Evolutionary conservation across 176 grass and related monocot genomes (phyloP).

Genomic region (Zoysia japonica): DNA sequence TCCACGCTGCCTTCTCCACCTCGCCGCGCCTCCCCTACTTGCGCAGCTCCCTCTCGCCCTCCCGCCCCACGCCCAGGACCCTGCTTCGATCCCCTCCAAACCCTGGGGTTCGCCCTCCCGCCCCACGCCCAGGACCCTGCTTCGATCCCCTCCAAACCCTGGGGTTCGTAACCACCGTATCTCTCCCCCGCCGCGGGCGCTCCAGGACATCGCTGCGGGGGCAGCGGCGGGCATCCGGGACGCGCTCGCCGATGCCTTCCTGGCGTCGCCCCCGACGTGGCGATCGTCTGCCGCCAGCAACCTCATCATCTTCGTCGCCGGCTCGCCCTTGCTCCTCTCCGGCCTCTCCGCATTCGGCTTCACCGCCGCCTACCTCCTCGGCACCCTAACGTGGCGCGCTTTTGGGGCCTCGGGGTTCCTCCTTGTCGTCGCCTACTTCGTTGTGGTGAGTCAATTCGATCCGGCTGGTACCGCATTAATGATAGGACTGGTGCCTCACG

Average conservation of each 20-base stretch:
- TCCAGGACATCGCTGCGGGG: conserved; percentile 37
- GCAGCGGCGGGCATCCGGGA: conserved; percentile 24
- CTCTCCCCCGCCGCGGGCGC: conserved; percentile 20
- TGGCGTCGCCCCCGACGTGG: conserved; percentile 68
- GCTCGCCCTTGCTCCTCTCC: conserved; percentile 61
- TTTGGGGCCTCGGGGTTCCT: conserved; percentile 60
- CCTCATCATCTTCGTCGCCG: conserved; percentile 63
- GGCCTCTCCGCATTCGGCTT: conserved; percentile 75
- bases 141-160: neutral
- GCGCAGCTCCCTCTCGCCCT: neutral
- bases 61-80: neutral
- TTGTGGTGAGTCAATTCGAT: conserved; percentile 54
- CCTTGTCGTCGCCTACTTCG: conserved; percentile 71
- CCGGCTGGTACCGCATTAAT: neutral
- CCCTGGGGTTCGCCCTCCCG: neutral
- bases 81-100: neutral
- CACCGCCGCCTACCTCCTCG: conserved; percentile 66
- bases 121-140: neutral
- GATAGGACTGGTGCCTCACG: neutral
- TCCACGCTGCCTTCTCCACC: neutral
- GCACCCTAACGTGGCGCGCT: conserved; percentile 76
- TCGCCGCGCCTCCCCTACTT: conserved; percentile 24
- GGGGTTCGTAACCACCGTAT: conserved; percentile 22
- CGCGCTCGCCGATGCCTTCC: conserved; percentile 51
- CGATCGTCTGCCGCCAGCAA: conserved; percentile 57